Base-by-base conservation (phyloP, 345 rosid species). In the Boechera divaricarpa region DNA sequence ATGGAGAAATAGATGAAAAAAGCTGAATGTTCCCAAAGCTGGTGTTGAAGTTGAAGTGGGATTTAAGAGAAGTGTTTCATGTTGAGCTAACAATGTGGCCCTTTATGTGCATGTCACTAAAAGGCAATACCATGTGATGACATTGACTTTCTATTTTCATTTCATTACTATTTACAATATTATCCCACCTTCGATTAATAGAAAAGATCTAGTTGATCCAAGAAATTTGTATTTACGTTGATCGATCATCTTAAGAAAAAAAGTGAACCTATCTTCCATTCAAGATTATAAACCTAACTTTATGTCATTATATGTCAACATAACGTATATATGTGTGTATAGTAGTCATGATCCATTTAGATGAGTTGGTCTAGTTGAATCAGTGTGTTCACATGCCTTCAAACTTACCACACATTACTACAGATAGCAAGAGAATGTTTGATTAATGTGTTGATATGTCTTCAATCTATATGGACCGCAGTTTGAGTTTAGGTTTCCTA, bases 41-140 rank as follows among this genome's bases (percentile, higher is more conserved):
- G 87, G 93, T 89, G 88, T 79, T 80, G 68, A 80, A 79, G 60
- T 70, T 77, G 87, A 87, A 87, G 88, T 89, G 93, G 87, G 85
- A 78, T 79, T 78, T 33, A 68, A 67, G 82, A 83, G 72, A 74
- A 59, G 69, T 93, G 98, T 87, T 88, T 67, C 75, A 69, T 69
- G 66, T 63, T 65, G 72, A 77, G 77, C 67, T 36, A 77, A 63
- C 81, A 77, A 3, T 63, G 78, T 78, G 98, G 88, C 88, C 92
- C 93, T 84, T 75, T 58, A 53, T 85, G 88, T 85, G 87, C 77
- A 83, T 70, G 84, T 82, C 88, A 83, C 80, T 61, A 79, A 81
- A 70, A 70, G 81, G 76, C 93, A 85, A 47, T 78, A 66, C 88
- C 93, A 89, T 87, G 93, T 91, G 95, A 84, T 84, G 60, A 56